Percentiles rank a stretch among this genome's conserved stretches.
Evolutionary conservation across 495 filamentous ascomycete species (phyloP).

Genomic region (Delitschia confertaspora): DNA sequence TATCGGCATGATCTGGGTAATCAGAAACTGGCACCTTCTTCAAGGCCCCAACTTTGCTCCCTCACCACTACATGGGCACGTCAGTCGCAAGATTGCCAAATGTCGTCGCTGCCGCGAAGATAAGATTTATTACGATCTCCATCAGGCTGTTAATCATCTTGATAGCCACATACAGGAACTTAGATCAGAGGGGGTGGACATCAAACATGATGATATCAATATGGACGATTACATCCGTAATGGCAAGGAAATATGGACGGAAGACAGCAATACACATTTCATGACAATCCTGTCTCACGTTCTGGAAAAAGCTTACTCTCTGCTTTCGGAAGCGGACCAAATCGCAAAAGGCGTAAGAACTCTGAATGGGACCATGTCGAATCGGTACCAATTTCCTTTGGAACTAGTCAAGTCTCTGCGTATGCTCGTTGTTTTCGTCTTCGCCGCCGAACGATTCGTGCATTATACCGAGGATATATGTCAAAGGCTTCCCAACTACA

Average conservation of each 20-base stretch:
- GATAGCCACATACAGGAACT: no score
- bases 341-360: slow-evolving; percentile 15
- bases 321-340: slow-evolving; percentile 2
- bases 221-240: slow-evolving; percentile 11
- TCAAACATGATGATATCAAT: not conserved
- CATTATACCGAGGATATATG: slow-evolving; percentile 5
- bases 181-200: no score
- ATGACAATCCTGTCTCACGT: slow-evolving; percentile 1
- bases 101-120: no score
- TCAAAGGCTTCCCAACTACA: not conserved
- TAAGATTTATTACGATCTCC: no score
- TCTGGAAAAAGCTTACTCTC: not conserved
- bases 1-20: no score
- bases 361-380: slow-evolving; percentile 8
- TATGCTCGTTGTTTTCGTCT: slow-evolving; percentile 7
- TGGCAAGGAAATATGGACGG: slow-evolving; percentile 1
- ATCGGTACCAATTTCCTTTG: slow-evolving; percentile 9
- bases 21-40: no score
- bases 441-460: slow-evolving; percentile 16
- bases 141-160: no score
- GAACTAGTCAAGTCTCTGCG: slow-evolving; percentile 9
- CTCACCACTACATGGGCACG: no score
- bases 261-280: slow-evolving; percentile 2
- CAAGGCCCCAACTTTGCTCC: no score
- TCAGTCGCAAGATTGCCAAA: no score